Evolutionary conservation across 169 alveolate species (phyloP).

Genomic region (Plasmodium inui): DNA sequence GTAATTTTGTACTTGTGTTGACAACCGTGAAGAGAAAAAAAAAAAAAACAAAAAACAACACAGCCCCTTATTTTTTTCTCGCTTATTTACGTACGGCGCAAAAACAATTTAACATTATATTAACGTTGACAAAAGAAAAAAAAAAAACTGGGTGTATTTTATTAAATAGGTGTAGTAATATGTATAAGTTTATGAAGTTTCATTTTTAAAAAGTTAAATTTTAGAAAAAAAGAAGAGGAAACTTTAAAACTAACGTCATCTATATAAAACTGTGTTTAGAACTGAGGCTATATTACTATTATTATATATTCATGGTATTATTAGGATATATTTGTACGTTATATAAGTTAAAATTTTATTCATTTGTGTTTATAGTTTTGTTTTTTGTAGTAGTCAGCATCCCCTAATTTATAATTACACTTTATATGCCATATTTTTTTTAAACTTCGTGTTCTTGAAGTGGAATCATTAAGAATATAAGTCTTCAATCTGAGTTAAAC

Average conservation of each 20-base stretch:
- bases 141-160: background rate
- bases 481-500: background rate
- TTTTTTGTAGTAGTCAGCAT: background rate
- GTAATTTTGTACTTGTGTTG: background rate
- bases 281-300: background rate
- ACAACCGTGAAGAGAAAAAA: background rate
- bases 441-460: background rate
- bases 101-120: background rate
- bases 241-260: background rate
- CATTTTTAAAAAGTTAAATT: background rate
- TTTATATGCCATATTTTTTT: background rate
- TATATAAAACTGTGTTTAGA: background rate
- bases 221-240: background rate
- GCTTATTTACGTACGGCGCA: background rate
- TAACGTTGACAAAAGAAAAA: background rate
- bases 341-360: background rate
- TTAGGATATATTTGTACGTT: background rate
- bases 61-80: background rate
- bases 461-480: background rate
- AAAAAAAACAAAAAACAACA: background rate
- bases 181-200: background rate
- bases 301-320: background rate
- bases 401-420: background rate
- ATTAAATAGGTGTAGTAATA: background rate
- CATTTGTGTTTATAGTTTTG: background rate